Percentiles rank a stretch among this genome's conserved stretches.
Evolutionary conservation across 2,329 filamentous ascomycete genomes (phyloP).

Genomic region (Pseudogymnoascus sp.): DNA sequence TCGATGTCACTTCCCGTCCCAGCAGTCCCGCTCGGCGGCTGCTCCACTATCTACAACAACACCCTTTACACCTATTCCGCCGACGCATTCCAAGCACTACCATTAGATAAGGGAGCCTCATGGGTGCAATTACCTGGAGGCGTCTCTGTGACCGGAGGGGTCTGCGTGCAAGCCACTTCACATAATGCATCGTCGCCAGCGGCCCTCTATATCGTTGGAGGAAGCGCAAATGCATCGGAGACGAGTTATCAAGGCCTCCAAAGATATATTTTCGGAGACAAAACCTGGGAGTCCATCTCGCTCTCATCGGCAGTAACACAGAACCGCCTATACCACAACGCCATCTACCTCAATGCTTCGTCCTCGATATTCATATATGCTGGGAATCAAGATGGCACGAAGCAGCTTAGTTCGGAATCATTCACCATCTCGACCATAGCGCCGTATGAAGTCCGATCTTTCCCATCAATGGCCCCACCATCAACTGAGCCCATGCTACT

Average conservation of each 20-base stretch:
- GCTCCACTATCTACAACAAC: conserved; percentile 71
- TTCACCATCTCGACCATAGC: conserved; percentile 60
- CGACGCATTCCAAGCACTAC: conserved; percentile 65
- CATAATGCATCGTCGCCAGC: conserved; percentile 46
- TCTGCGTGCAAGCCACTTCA: conserved; percentile 64
- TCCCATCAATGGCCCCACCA: conserved; percentile 50
- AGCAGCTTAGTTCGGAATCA: conserved; percentile 57
- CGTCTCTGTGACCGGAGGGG: conserved; percentile 61
- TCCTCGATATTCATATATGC: conserved; percentile 73
- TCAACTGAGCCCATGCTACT: conserved; percentile 63
- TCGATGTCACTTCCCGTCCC: conserved; percentile 52
- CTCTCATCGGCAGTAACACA: conserved; percentile 33
- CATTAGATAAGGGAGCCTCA: conserved; percentile 56
- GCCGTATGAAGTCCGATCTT: conserved; percentile 56
- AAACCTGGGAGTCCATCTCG: conserved; percentile 49
- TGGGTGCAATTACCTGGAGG: conserved; percentile 63
- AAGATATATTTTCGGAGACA: conserved; percentile 47
- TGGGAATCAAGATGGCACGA: conserved; percentile 55
- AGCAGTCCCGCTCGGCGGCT: conserved; percentile 62
- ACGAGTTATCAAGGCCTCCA: conserved; percentile 66
- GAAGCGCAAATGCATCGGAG: conserved; percentile 41
- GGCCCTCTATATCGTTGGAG: conserved; percentile 75
- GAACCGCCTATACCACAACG: conserved; percentile 66
- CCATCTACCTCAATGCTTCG: conserved; percentile 61
- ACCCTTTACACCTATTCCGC: conserved; percentile 77